Conservation (phyloP, 1,284 basidiomycete species). For the Phylloboletellus chloephorus region DNA sequence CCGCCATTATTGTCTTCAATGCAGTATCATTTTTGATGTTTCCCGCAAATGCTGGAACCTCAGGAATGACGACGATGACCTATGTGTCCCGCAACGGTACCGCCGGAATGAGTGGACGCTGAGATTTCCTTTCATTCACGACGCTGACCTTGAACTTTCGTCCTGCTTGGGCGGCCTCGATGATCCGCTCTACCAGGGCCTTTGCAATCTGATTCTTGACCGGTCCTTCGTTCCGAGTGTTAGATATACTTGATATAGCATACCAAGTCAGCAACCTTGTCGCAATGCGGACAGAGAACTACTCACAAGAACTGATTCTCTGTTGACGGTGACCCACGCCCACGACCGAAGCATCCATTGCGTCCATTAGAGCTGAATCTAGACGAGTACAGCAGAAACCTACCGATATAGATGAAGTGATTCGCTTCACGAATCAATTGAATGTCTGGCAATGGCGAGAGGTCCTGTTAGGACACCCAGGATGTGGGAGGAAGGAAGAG, state of each 20-base stretch:
- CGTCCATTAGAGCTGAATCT: slow-evolving; percentile 8
- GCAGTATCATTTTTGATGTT: slow-evolving; percentile 68
- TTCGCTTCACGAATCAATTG: slow-evolving; percentile 79
- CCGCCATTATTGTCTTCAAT: slow-evolving; percentile 79
- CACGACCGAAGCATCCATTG: slow-evolving; percentile 9
- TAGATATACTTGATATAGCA: slow-evolving; percentile 58
- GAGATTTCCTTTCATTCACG: background rate
- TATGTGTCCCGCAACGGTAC: slow-evolving; percentile 25
- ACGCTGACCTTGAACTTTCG: slow-evolving; percentile 70
- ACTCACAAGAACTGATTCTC: slow-evolving; percentile 94
- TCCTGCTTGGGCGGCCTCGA: slow-evolving; percentile 67
- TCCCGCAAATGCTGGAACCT: slow-evolving; percentile 78
- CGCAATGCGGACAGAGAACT: background rate
- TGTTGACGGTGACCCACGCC: slow-evolving; percentile 24
- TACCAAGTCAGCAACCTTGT: slow-evolving; percentile 13
- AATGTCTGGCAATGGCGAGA: slow-evolving; percentile 48
- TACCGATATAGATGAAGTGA: slow-evolving; percentile 87
- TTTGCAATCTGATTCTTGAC: slow-evolving; percentile 79
- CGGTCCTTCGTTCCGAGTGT: slow-evolving; percentile 57
- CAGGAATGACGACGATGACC: slow-evolving; percentile 80
- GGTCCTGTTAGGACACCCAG: slow-evolving; percentile 7
- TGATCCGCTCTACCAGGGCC: slow-evolving; percentile 78
- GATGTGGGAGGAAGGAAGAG: slow-evolving; percentile 1
- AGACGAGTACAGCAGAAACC: slow-evolving; percentile 20
- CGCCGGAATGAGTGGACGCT: slow-evolving; percentile 5